phyloP scores from a whole-genome alignment of 306 rosid species.

The Cucumis cinereus region DNA sequence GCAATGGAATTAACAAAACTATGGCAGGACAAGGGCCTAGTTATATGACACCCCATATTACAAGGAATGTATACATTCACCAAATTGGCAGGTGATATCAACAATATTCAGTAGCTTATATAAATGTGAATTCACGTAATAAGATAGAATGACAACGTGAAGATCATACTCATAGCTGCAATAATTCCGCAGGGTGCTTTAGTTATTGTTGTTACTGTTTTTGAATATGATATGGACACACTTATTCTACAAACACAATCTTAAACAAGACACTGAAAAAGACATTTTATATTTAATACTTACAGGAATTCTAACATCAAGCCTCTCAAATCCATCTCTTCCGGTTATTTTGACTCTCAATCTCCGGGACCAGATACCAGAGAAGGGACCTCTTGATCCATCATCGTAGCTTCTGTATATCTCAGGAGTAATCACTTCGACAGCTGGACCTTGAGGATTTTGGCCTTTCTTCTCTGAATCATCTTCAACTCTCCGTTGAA shows the following conservation, averaged over 20 bases:
- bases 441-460: conserved; percentile 58
- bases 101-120: neutral
- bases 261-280: neutral
- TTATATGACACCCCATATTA: neutral
- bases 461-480: conserved; percentile 50
- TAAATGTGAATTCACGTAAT: neutral
- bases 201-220: neutral
- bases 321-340: conserved; percentile 83
- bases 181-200: neutral
- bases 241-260: neutral
- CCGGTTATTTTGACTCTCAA: conserved; percentile 81
- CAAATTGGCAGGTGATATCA: neutral
- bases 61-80: neutral
- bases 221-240: neutral
- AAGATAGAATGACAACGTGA: neutral
- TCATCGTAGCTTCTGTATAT: conserved; percentile 63
- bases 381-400: conserved; percentile 51
- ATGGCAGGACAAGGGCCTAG: neutral
- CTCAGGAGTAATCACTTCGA: conserved; percentile 92
- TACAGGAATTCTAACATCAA: conserved; percentile 83
- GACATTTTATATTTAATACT: conserved; percentile 19
- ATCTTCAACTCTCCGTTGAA: conserved; percentile 46
- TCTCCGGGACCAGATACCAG: conserved; percentile 75
- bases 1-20: neutral
- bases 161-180: neutral